Conservation (phyloP, 257 asterid species). For the Linderniella brevidens region DNA sequence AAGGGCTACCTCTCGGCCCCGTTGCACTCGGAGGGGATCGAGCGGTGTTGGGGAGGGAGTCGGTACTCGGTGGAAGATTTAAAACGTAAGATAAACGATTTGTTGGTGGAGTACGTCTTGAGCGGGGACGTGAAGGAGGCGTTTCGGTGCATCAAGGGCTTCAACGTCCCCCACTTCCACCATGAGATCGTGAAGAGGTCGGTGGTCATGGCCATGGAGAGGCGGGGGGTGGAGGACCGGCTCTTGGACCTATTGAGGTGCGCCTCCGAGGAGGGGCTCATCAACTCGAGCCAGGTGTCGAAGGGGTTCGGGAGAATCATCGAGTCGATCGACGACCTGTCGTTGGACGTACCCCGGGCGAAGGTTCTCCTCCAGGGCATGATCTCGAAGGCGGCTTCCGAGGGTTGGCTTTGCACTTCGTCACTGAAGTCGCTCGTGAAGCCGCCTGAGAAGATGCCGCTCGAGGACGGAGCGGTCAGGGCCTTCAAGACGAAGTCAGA, state of each 20-base stretch:
- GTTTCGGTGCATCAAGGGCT: constrained; percentile 58
- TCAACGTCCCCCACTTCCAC: constrained; percentile 73
- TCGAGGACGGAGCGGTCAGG: constrained; percentile 36
- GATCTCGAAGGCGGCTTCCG: constrained; percentile 81
- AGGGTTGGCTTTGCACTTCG: constrained; percentile 84
- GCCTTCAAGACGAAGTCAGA: constrained; percentile 52
- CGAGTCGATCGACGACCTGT: constrained; percentile 56
- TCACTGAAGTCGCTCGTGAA: constrained; percentile 41
- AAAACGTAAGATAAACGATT: constrained; percentile 43
- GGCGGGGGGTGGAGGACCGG: constrained; percentile 31
- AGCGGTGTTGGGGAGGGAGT: constrained; percentile 88
- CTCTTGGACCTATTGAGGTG: constrained; percentile 49
- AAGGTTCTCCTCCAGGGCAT: constrained; percentile 44
- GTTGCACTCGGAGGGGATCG: constrained; percentile 63
- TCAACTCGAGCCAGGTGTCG: constrained; percentile 75
- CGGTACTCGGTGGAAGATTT: constrained; percentile 70
- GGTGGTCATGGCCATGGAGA: constrained; percentile 75
- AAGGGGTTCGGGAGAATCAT: constrained; percentile 72
- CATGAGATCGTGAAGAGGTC: constrained; percentile 90
- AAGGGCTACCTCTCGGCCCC: constrained; percentile 76
- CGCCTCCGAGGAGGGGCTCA: constrained; percentile 53
- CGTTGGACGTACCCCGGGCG: constrained; percentile 76
- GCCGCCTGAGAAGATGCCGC: constrained; percentile 24
- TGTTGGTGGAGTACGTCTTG: constrained; percentile 44
- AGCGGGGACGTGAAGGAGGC: constrained; percentile 86